A percentile compares a stretch with the other conserved stretches of the same genome.
phyloP scores from a whole-genome alignment of 2,329 filamentous ascomycete genomes.

The Escovopsis weberi region DNA sequence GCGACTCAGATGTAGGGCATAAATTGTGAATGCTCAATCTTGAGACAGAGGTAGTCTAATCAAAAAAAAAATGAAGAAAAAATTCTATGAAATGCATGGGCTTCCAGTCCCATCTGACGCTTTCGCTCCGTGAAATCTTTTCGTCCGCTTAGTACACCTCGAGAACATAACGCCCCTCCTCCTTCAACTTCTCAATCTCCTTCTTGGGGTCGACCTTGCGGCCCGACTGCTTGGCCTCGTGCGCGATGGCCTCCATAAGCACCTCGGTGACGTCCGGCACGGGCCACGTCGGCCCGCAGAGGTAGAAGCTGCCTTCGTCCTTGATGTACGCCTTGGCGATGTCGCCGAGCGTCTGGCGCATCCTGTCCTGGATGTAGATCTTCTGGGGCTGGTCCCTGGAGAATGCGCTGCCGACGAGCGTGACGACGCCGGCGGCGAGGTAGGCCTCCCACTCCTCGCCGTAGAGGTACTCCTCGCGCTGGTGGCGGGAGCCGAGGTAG shows the following conservation, averaged over 20 bases:
- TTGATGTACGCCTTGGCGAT: conserved; percentile 78
- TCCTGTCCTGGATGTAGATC: conserved; percentile 98
- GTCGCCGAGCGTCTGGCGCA: conserved; percentile 73
- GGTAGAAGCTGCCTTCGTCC: conserved; percentile 86
- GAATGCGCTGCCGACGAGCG: conserved; percentile 83
- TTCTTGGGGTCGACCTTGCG: conserved; percentile 76
- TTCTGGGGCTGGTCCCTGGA: conserved; percentile 94
- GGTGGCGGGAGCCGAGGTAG: conserved; percentile 93
- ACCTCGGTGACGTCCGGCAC: conserved; percentile 94
- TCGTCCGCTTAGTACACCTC: conserved; percentile 65
- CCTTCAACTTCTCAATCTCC: conserved; percentile 96
- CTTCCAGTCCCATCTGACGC: no score
- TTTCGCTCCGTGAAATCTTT: no score
- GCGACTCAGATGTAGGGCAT: no score
- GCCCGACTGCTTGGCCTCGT: conserved; percentile 51
- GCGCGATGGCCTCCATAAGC: conserved; percentile 77
- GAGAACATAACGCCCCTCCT: conserved; percentile 82
- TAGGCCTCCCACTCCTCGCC: conserved; percentile 99
- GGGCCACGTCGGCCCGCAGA: conserved; percentile 96
- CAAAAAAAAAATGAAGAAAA: no score
- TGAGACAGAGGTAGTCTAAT: no score
- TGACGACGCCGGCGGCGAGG: conserved; percentile 87
- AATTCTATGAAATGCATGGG: no score
- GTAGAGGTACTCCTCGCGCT: conserved; percentile 97
- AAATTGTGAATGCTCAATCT: no score